These are phyloP conservation scores for Syzygium syzygioides DNA, from an alignment of 441 rosid genomes.

Conservation along the genomic window DNA sequence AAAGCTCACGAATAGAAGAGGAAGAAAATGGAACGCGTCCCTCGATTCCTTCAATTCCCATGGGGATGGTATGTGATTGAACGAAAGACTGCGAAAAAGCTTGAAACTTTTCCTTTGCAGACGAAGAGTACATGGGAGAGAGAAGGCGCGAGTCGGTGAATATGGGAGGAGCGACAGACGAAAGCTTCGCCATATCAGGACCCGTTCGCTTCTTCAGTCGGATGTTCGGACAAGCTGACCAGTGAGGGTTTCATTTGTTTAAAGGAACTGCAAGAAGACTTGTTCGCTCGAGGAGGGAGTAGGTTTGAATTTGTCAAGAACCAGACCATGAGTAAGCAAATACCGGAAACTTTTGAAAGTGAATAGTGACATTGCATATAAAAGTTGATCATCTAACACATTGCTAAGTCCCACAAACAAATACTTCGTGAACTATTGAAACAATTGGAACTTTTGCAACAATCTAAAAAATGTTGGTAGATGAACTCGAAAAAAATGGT, in stretches of 20 bases:
- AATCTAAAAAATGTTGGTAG: neutral
- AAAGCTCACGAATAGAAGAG: neutral
- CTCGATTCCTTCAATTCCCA: neutral
- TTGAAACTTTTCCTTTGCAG: neutral
- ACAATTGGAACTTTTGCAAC: neutral
- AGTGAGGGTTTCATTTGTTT: too few species aligned
- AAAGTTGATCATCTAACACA: too few species aligned
- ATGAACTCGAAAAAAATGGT: neutral
- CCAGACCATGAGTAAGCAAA: neutral
- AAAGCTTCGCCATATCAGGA: too few species aligned
- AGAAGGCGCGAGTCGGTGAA: neutral
- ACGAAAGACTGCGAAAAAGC: neutral
- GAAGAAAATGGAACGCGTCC: neutral
- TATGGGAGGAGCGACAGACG: neutral
- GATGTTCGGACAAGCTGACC: neutral
- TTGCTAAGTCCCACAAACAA: neutral
- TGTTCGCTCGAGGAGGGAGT: neutral
- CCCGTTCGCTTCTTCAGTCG: too few species aligned
- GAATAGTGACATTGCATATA: neutral
- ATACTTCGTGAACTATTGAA: neutral
- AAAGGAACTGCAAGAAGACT: neutral
- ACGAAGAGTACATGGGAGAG: neutral
- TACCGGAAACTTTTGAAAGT: too few species aligned
- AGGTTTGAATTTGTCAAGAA: neutral
- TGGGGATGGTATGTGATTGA: neutral